Evolutionary conservation across 306 rosid species (phyloP).

Genomic region (Comarum palustre): DNA sequence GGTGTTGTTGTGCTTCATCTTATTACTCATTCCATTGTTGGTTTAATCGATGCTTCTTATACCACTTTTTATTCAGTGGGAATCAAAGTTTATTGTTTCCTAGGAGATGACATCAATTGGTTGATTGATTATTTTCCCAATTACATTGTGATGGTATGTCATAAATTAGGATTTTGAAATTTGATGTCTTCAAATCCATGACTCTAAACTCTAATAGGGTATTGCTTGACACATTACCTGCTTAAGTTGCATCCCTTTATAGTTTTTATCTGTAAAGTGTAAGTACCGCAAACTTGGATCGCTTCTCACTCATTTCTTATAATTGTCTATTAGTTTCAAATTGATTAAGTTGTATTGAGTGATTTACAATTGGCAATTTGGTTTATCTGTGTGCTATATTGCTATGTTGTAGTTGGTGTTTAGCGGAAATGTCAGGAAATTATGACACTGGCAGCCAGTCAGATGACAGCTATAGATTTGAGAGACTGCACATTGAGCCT

Average conservation of each 20-base stretch:
- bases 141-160: not conserved
- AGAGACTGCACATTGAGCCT: slow-evolving; percentile 77
- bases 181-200: not conserved
- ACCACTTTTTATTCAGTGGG: not conserved
- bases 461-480: slow-evolving; percentile 72
- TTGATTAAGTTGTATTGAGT: not conserved
- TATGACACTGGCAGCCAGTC: slow-evolving; percentile 80
- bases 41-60: not conserved
- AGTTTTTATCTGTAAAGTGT: not conserved
- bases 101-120: not conserved
- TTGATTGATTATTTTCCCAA: not conserved
- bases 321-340: not conserved
- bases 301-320: not conserved
- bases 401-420: slow-evolving; percentile 37
- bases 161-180: not conserved
- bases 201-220: not conserved
- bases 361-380: not conserved
- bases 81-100: not conserved
- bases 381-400: slow-evolving; percentile 12
- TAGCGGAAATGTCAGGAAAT: slow-evolving; percentile 66
- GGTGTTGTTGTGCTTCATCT: not conserved
- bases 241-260: not conserved
- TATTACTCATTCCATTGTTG: not conserved
- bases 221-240: not conserved
- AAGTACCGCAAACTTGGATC: not conserved